Base-by-base conservation (phyloP, 352 stramenopile species). In the Phytophthora idaei region DNA sequence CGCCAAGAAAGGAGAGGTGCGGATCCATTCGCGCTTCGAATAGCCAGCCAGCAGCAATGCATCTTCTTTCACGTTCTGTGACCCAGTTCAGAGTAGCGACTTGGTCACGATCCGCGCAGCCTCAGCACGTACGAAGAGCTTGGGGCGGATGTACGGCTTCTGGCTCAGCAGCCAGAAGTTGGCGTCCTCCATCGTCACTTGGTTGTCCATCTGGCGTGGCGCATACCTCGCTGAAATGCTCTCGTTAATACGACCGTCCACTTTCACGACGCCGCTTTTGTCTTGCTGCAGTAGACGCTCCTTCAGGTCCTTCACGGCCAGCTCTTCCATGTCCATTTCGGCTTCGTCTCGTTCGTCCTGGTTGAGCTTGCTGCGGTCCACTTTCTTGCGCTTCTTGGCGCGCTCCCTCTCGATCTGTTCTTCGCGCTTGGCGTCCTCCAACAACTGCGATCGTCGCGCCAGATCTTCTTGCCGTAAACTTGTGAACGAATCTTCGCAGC, bases 371-470 rank as follows among this genome's bases (percentile, higher is more conserved):
- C 81, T 88, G 28, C 84, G 83, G 39, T 96, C 87, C 27, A 91
- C 83, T 63, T 96, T 96, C 62, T 94, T 93, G 14, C 88, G 88
- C 67, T 94, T 96, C 70, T 93, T 93, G 6, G 81, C 81, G 9
- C 86, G 83, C 57, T 96, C 88, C 34, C 87, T 90, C 48, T 94
- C 88, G 0, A 78, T 73, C 29, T 82, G 68, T 37, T 94, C 88
- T 49, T 96, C 88, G 7, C 79, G 81, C 52, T 87, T 92, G 0
- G 85, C 88, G 37, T 96, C 88, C 45, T 96, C 88, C 29, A 96
- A 64, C 42, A 96, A 53, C 14, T 78, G 66, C 15, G 74, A 61
- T 0, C 86, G 86, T 39, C 94, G 51, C 27, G 64, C 50, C 27
- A 94, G 25, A 67, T 96, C 86, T 12, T 90, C 79, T 57, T 91